Evolutionary conservation across 73 alveolate genomes (phyloP).

Genomic region (Paramecium biaurelia): DNA sequence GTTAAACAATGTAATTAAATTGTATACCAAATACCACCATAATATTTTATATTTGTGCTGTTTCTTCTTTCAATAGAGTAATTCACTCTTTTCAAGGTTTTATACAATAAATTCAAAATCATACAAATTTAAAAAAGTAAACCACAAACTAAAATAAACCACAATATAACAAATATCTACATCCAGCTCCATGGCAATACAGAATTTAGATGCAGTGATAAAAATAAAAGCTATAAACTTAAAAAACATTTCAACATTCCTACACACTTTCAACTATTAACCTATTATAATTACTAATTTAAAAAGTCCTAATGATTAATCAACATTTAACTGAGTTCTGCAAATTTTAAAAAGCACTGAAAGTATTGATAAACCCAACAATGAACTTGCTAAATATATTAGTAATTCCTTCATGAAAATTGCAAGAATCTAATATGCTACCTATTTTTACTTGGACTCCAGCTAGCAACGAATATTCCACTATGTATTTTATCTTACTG

Average conservation of each 20-base stretch:
- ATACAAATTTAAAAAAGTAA: neutral
- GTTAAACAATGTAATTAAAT: neutral
- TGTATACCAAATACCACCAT: constrained; percentile 50
- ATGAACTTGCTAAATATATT: neutral
- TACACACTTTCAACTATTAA: constrained; percentile 13
- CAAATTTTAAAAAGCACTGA: neutral
- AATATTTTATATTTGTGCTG: neutral
- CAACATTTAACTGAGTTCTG: neutral
- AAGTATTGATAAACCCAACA: neutral
- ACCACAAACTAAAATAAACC: constrained; percentile 18
- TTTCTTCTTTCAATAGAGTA: neutral
- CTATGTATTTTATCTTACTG: neutral
- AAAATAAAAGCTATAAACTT: neutral
- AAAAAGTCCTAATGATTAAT: neutral
- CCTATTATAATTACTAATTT: neutral
- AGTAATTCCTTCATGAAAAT: neutral
- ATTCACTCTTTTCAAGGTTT: neutral
- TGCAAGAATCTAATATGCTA: neutral
- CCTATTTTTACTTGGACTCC: neutral
- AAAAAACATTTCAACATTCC: constrained; percentile 20
- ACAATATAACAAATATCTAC: constrained; percentile 1
- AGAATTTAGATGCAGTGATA: neutral
- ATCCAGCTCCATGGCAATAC: constrained; percentile 32
- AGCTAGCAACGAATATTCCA: neutral
- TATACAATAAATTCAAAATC: neutral